Conservation (phyloP, 2,329 filamentous ascomycete species). For the Colletotrichum paranaense region DNA sequence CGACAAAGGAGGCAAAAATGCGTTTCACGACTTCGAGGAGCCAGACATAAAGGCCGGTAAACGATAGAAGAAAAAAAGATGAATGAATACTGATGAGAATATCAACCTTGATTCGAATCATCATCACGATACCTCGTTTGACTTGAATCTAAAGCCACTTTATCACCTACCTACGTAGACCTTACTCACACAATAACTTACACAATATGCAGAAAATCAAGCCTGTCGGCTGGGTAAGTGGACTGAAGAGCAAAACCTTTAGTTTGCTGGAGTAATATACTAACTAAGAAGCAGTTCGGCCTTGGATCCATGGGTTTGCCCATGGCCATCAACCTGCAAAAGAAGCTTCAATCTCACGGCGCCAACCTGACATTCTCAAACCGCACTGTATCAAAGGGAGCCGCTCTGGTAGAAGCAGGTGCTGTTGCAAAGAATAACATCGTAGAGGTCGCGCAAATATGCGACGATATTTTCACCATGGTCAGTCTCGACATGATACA, state of each 20-base stretch:
- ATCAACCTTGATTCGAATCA: too few relatives aligned
- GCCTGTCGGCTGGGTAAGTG: slow-evolving; percentile 16
- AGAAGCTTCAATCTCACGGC: slow-evolving; percentile 48
- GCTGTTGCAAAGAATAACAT: slow-evolving; percentile 40
- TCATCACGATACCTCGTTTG: too few relatives aligned
- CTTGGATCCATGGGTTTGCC: slow-evolving; percentile 62
- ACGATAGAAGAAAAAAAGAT: too few relatives aligned
- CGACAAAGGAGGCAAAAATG: too few relatives aligned
- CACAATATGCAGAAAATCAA: slow-evolving; percentile 12
- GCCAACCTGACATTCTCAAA: slow-evolving; percentile 54
- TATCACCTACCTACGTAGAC: too few relatives aligned
- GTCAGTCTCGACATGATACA: slow-evolving; percentile 43
- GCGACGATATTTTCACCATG: slow-evolving; percentile 51
- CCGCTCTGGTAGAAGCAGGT: slow-evolving; percentile 42
- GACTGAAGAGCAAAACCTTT: not conserved
- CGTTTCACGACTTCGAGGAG: too few relatives aligned
- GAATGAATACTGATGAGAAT: too few relatives aligned
- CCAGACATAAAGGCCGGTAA: too few relatives aligned
- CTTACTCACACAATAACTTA: not conserved
- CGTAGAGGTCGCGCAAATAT: slow-evolving; percentile 42
- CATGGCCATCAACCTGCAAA: slow-evolving; percentile 59
- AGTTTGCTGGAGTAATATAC: not conserved
- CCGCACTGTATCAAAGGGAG: slow-evolving; percentile 57
- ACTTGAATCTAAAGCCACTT: too few relatives aligned
- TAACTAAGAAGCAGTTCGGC: slow-evolving; percentile 40